A percentile compares a stretch with the other conserved stretches of the same genome.
Evolutionary conservation across 805 yeast genomes (phyloP).

Genomic region (Saturnispora sekii): DNA sequence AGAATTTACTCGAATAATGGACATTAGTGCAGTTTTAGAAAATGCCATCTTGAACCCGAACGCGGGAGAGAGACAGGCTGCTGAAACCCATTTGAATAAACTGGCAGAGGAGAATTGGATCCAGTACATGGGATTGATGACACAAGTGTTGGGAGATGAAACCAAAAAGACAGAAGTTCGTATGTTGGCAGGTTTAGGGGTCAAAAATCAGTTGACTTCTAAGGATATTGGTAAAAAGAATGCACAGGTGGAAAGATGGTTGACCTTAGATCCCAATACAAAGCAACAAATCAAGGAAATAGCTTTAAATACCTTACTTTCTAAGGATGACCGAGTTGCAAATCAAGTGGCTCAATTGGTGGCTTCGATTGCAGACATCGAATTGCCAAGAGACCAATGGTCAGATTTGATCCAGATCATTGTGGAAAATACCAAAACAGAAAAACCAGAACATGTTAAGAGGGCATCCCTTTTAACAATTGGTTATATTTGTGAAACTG

Average conservation of each 20-base stretch:
- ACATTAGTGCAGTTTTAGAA: slow-evolving; percentile 64
- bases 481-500: slow-evolving; percentile 93
- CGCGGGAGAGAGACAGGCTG: slow-evolving; percentile 57
- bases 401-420: slow-evolving; percentile 72
- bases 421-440: slow-evolving; percentile 77
- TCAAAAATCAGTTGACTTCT: slow-evolving; percentile 81
- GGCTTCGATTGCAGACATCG: slow-evolving; percentile 95
- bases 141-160: slow-evolving; percentile 61
- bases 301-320: slow-evolving; percentile 52
- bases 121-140: slow-evolving; percentile 59
- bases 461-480: slow-evolving; percentile 80
- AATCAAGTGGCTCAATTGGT: slow-evolving; percentile 86
- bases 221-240: slow-evolving; percentile 56
- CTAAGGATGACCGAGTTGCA: slow-evolving; percentile 70
- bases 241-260: slow-evolving; percentile 68
- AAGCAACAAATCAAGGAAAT: slow-evolving; percentile 58
- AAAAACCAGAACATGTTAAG: slow-evolving; percentile 70
- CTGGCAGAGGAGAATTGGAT: slow-evolving; percentile 71
- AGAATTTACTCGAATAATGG: slow-evolving; percentile 28
- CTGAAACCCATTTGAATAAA: slow-evolving; percentile 65
- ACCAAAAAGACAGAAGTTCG: slow-evolving; percentile 67
- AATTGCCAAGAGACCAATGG: slow-evolving; percentile 84
- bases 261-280: slow-evolving; percentile 41
- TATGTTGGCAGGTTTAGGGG: slow-evolving; percentile 79
- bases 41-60: slow-evolving; percentile 67